Percentiles rank a stretch among this genome's conserved stretches.
Conservation (phyloP, 129 eudicot species). For the Flaveria bidentis region DNA sequence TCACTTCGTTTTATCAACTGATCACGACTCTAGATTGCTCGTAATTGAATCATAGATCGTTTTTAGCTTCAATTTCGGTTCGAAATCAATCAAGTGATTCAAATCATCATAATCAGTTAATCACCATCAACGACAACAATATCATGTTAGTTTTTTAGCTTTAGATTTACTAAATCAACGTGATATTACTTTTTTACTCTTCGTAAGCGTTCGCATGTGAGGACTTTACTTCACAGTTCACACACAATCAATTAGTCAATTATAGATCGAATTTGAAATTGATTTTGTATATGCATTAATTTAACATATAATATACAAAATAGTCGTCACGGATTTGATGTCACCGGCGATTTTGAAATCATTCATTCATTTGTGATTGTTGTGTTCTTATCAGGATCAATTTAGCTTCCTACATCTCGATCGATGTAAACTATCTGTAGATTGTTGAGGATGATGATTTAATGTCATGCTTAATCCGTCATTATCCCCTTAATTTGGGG, state of each 20-base stretch:
- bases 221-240: conserved; percentile 16
- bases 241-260: conserved; percentile 10
- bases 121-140: no score
- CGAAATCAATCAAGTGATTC: no score
- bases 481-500: conserved; percentile 21
- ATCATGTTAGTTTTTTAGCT: neutral
- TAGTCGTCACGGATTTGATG: conserved; percentile 17
- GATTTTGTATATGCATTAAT: neutral
- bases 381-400: conserved; percentile 15
- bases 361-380: conserved; percentile 1
- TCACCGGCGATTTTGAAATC: neutral
- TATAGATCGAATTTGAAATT: conserved; percentile 24
- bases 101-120: no score
- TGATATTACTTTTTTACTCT: conserved; percentile 13
- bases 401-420: conserved; percentile 24
- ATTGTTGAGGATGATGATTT: neutral
- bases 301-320: neutral
- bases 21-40: no score
- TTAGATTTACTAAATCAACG: neutral
- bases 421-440: conserved; percentile 13
- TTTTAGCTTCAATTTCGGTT: neutral
- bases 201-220: conserved; percentile 25
- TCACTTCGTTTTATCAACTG: no score
- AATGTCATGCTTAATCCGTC: conserved; percentile 19
- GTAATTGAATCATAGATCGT: neutral